Percentiles rank a stretch among this genome's conserved stretches.
These are phyloP conservation scores for Maudiozyma barnettii DNA, from an alignment of 805 yeast genomes.

Conservation along the genomic window DNA sequence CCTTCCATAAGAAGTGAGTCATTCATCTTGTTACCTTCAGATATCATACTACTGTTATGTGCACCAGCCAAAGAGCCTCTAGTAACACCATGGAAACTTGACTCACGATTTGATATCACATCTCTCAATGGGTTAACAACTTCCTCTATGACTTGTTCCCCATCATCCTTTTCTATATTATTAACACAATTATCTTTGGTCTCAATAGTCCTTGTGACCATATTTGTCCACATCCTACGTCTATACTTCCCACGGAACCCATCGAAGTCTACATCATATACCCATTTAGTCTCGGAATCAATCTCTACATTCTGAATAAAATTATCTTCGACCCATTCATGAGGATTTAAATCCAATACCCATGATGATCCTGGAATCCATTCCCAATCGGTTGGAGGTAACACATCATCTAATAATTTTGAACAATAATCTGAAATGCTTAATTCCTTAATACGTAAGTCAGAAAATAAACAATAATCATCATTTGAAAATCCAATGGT, in stretches of 20 bases:
- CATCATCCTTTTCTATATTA: not conserved
- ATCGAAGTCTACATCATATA: conserved; percentile 46
- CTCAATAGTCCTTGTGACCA: conserved; percentile 20
- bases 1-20: not conserved
- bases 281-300: conserved; percentile 79
- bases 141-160: conserved; percentile 8
- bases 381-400: conserved; percentile 54
- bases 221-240: conserved; percentile 60
- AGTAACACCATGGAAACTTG: conserved; percentile 15
- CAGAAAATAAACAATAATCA: conserved; percentile 43
- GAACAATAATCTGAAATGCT: conserved; percentile 13
- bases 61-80: conserved; percentile 20
- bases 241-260: conserved; percentile 34
- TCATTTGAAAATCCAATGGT: conserved; percentile 49
- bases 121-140: conserved; percentile 14
- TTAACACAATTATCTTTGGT: not conserved
- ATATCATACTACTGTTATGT: not conserved
- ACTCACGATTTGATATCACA: conserved; percentile 6
- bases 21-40: not conserved
- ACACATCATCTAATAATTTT: conserved; percentile 29
- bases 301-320: conserved; percentile 47
- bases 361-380: conserved; percentile 43
- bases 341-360: conserved; percentile 57
- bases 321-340: conserved; percentile 50
- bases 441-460: conserved; percentile 27